These are phyloP conservation scores for Ogataea pignaliae DNA, from an alignment of 805 yeast species.

Conservation along the genomic window DNA sequence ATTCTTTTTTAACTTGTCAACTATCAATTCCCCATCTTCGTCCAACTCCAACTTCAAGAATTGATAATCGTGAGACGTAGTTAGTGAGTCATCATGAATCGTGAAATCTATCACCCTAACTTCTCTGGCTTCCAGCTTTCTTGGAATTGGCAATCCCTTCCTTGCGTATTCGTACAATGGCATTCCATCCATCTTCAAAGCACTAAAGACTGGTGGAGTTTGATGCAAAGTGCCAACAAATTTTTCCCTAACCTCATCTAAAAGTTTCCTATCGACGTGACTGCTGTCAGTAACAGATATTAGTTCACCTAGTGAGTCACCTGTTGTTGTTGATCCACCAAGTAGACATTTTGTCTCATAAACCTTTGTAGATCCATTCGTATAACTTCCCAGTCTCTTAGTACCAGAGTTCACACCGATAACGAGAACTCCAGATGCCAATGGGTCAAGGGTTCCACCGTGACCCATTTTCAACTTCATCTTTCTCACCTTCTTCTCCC, in stretches of 20 bases:
- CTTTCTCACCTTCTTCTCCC: slow-evolving; percentile 46
- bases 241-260: slow-evolving; percentile 48
- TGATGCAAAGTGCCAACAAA: slow-evolving; percentile 82
- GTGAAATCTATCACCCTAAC: slow-evolving; percentile 55
- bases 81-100: slow-evolving; percentile 50
- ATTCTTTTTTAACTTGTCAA: slow-evolving; percentile 33
- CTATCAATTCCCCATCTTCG: slow-evolving; percentile 43
- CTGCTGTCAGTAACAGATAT: slow-evolving; percentile 51
- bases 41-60: slow-evolving; percentile 40
- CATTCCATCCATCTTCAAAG: slow-evolving; percentile 90
- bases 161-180: slow-evolving; percentile 94
- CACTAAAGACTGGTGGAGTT: slow-evolving; percentile 94
- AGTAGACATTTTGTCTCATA: slow-evolving; percentile 82
- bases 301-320: slow-evolving; percentile 86
- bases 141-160: slow-evolving; percentile 78
- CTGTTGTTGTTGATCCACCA: slow-evolving; percentile 91
- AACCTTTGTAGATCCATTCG: slow-evolving; percentile 70
- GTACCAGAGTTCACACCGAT: slow-evolving; percentile 94
- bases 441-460: slow-evolving; percentile 95
- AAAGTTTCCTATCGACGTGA: slow-evolving; percentile 51
- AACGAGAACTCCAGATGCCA: slow-evolving; percentile 91
- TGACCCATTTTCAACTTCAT: slow-evolving; percentile 88
- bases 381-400: slow-evolving; percentile 65
- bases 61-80: slow-evolving; percentile 51
- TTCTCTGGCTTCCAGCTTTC: slow-evolving; percentile 71